phyloP scores from a whole-genome alignment of 768 basidiomycete genomes.

The Lanmaoa pseudosensibilis region DNA sequence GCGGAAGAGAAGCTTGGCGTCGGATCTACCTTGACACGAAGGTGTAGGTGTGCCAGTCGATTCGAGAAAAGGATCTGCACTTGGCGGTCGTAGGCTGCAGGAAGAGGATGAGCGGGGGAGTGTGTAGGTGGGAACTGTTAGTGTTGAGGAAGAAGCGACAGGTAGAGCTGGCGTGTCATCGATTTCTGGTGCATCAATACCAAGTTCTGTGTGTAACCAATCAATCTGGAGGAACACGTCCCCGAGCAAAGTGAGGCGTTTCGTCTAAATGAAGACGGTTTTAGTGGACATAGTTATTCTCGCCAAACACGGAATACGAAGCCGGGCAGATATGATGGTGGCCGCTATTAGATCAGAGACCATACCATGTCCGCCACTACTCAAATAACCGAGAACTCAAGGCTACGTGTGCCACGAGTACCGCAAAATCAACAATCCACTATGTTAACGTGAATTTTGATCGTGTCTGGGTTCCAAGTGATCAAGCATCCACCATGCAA shows the following conservation, averaged over 20 bases:
- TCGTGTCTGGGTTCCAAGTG: neutral
- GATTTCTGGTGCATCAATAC: conserved; percentile 59
- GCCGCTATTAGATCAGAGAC: neutral
- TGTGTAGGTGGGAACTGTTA: conserved; percentile 37
- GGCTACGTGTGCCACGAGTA: neutral
- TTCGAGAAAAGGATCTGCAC: conserved; percentile 29
- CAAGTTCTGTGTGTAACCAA: conserved; percentile 81
- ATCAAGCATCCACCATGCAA: neutral
- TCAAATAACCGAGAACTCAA: neutral
- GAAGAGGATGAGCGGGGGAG: conserved; percentile 47
- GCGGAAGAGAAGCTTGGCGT: conserved; percentile 37
- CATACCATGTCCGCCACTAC: neutral
- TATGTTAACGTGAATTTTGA: neutral
- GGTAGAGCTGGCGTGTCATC: conserved; percentile 40
- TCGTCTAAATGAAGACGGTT: conserved; percentile 44
- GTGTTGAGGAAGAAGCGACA: conserved; percentile 38
- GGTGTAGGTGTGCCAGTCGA: conserved; percentile 49
- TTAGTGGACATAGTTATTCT: conserved; percentile 1
- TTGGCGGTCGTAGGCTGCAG: conserved; percentile 21
- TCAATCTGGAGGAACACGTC: conserved; percentile 72
- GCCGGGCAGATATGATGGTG: neutral
- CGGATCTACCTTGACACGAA: conserved; percentile 38
- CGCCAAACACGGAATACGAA: neutral
- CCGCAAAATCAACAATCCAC: neutral
- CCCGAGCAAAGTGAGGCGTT: conserved; percentile 65